Conservation (phyloP, 1,284 basidiomycete species). For the Laetiporus sulphureus region DNA sequence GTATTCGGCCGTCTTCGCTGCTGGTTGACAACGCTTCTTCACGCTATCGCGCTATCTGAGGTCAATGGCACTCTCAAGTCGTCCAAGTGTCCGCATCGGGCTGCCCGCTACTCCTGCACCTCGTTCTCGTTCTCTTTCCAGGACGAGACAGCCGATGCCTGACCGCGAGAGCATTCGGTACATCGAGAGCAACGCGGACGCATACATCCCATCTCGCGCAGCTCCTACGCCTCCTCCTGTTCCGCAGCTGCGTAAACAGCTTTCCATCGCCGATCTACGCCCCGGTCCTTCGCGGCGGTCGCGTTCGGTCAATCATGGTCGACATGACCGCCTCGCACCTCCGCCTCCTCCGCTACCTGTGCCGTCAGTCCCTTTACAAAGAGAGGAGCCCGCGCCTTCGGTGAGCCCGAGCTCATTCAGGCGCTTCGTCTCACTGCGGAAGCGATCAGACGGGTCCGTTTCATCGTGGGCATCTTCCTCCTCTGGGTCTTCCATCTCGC, state of each 20-base stretch:
- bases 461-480: conserved; percentile 11
- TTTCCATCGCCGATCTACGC: conserved; percentile 19
- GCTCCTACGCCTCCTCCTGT: conserved; percentile 12
- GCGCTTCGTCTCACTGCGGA: conserved; percentile 5
- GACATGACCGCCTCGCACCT: conserved; percentile 9
- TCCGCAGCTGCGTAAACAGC: conserved; percentile 20
- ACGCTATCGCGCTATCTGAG: no score
- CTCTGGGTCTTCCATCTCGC: conserved; percentile 25
- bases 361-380: conserved; percentile 17
- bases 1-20: not conserved
- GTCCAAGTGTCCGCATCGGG: conserved; percentile 18
- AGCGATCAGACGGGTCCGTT: conserved; percentile 9
- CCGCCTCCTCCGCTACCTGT: conserved; percentile 16
- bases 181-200: conserved; percentile 18
- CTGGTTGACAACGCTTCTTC: not conserved
- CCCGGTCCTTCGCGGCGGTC: conserved; percentile 12
- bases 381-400: not conserved
- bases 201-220: conserved; percentile 15
- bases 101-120: conserved; percentile 22
- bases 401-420: conserved; percentile 2
- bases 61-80: conserved; percentile 18
- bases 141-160: conserved; percentile 4
- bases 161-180: conserved; percentile 14
- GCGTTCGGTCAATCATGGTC: conserved; percentile 14
- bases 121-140: conserved; percentile 19